Percentiles rank a stretch among this genome's conserved stretches.
These are phyloP conservation scores for Triticum dicoccoides DNA, from an alignment of 176 grass and related monocot genomes.

Conservation along the genomic window DNA sequence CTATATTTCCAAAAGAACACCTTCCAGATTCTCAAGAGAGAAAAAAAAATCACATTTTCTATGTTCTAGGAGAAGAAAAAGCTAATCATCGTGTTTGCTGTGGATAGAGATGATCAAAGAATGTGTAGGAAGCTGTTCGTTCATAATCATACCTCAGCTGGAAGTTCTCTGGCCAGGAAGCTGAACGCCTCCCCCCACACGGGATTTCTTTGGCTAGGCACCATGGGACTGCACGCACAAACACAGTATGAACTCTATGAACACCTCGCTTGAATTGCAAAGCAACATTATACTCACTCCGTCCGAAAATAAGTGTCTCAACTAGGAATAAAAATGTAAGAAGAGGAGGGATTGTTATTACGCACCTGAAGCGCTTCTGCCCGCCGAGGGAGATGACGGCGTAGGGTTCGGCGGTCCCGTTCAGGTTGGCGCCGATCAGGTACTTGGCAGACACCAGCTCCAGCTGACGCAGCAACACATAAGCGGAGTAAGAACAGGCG, in stretches of 20 bases:
- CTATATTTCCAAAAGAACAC: neutral
- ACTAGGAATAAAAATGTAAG: neutral
- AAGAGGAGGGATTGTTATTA: neutral
- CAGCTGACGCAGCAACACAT: conserved; percentile 34
- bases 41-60: neutral
- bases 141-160: conserved; percentile 60
- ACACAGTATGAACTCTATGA: neutral
- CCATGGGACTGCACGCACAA: conserved; percentile 65
- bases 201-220: conserved; percentile 75
- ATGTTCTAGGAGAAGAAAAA: neutral
- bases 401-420: conserved; percentile 77
- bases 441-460: conserved; percentile 92
- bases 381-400: conserved; percentile 65
- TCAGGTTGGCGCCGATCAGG: conserved; percentile 82
- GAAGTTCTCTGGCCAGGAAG: conserved; percentile 66
- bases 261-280: neutral
- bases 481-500: neutral
- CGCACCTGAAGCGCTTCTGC: conserved; percentile 74
- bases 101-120: neutral
- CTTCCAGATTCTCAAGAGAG: neutral
- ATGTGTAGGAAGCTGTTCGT: neutral
- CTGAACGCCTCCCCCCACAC: conserved; percentile 92
- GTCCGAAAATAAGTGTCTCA: too few species aligned
- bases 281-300: neutral
- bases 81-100: too few species aligned